These are phyloP conservation scores for Laetiporus sulphureus DNA, from an alignment of 1,284 basidiomycete species.

Conservation along the genomic window DNA sequence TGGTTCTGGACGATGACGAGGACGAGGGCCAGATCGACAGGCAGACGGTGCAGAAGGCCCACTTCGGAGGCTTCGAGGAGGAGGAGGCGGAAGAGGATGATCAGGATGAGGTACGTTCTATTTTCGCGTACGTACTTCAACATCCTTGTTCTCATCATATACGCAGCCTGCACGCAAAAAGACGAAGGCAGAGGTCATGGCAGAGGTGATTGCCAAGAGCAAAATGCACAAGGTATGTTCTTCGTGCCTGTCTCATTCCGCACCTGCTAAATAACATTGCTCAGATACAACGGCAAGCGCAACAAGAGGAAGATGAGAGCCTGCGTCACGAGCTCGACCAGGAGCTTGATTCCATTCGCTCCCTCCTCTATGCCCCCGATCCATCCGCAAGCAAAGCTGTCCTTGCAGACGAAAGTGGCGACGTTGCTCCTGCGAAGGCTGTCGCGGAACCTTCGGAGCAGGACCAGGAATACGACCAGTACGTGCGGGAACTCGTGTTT, in stretches of 20 bases:
- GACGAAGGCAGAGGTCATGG: slow-evolving; percentile 95
- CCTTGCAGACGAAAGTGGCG: background rate
- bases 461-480: slow-evolving; percentile 79
- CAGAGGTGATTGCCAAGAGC: slow-evolving; percentile 96
- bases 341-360: slow-evolving; percentile 80
- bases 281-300: slow-evolving; percentile 81
- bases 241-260: slow-evolving; percentile 1
- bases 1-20: slow-evolving; percentile 66
- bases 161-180: slow-evolving; percentile 78
- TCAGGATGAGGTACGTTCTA: slow-evolving; percentile 35
- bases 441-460: slow-evolving; percentile 20
- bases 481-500: slow-evolving; percentile 89
- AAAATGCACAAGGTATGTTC: slow-evolving; percentile 81
- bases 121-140: background rate
- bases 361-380: slow-evolving; percentile 61
- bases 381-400: slow-evolving; percentile 26
- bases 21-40: slow-evolving; percentile 60
- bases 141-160: slow-evolving; percentile 5
- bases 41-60: slow-evolving; percentile 57
- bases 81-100: slow-evolving; percentile 52
- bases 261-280: background rate
- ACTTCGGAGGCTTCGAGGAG: slow-evolving; percentile 88
- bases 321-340: slow-evolving; percentile 86
- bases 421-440: slow-evolving; percentile 2
- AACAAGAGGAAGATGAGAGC: slow-evolving; percentile 82